Base-by-base conservation (phyloP, 148 eudicot species). In the Cornus kousa region DNA sequence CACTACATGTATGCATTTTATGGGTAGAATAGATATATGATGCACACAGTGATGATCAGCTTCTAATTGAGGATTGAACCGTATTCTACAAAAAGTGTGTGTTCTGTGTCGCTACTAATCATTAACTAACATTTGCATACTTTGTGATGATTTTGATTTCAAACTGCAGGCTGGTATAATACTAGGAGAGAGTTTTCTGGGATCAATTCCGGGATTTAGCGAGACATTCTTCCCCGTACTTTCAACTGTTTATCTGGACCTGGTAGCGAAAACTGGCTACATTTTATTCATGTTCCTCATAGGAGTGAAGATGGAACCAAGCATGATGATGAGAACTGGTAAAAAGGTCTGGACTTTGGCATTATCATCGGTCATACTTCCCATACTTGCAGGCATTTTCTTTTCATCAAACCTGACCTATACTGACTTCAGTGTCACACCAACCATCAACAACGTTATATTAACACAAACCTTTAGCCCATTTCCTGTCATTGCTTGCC, bases 231-330 rank as follows among this genome's bases (percentile, higher is more conserved):
- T 85, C 37, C 83, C 87, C n/a, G 28, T 28, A 28, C 28, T 28
- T 28, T 28, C 28, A 28, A 28, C 28, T 28, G 28, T 28, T 28
- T 28, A 28, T 28, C 19, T 82, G 23, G 72, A 82, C 14, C 6
- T 68, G 59, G 68, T 85, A 3, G 48, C 85, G 5, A 85, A 79
- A 82, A 72, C 79, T 4, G 87, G 87, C 64, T 85, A 32, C 73
- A 77, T 82, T 20, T 82, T 85, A 78, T 82, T 76, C 60, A 82
- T 85, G 83, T 85, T 82, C 76, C 73, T 85, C 24, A 64, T 60
- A 35, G 87, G 85, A 24, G 87, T 85, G 19, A 85, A 85, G 66
- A 82, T 85, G 83, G 83, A 85, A 17, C 81, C 85, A 1, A 71
- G 66, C 70, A 48, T 81, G 24, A 70, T 85, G 12, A 0, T 35